Base-by-base conservation (phyloP, 768 basidiomycete species). In the Naganishia vishniacii region DNA sequence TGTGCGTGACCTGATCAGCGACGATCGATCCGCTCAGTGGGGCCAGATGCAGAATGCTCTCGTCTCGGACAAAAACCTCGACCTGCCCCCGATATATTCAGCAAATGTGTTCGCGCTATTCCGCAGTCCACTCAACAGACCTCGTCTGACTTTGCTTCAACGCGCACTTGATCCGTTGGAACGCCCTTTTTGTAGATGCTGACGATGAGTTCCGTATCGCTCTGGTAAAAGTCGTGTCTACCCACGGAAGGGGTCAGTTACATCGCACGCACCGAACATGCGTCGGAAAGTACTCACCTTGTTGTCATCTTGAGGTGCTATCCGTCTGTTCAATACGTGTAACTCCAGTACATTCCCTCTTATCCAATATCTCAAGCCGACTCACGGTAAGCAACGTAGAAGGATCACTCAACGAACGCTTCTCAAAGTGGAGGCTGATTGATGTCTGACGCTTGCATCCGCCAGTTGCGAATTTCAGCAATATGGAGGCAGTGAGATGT, bases 21-120 rank as follows among this genome's bases (percentile, higher is more conserved):
- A 87, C 83, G 71, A 97, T 89, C 73, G 86, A 84, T 44, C 88
- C 88, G 71, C 86, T 87, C 15, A 97, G 81, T 9, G 92, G 93
- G 62, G 88, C 84, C 15, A 97, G 79, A 4, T 80, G 79, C 45
- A 93, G 81, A n/a, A 75, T 73, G 69, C 86, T 87, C 48, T 88
- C 87, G 29, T 61, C 62, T 41, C 44, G 56, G 11, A 69, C 60
- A 13, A 37, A 9, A 51, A 74, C 59, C 9, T 51, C 58, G 7
- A 67, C 64, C 73, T 71, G 42, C n/a, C 29, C 34, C 12, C 2
- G 48, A 2, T 15, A 1, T 9, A 18, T 29, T 56, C 15, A 34
- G 28, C 20, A 12, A 16, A 2, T 44, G 9, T 11, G 16, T 29
- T 41, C 26, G 23, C 13, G 56, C 15, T 13, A 51, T 11, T 16